Base-by-base conservation (phyloP, 2,329 filamentous ascomycete genomes). In the Bipolaris bicolor region DNA sequence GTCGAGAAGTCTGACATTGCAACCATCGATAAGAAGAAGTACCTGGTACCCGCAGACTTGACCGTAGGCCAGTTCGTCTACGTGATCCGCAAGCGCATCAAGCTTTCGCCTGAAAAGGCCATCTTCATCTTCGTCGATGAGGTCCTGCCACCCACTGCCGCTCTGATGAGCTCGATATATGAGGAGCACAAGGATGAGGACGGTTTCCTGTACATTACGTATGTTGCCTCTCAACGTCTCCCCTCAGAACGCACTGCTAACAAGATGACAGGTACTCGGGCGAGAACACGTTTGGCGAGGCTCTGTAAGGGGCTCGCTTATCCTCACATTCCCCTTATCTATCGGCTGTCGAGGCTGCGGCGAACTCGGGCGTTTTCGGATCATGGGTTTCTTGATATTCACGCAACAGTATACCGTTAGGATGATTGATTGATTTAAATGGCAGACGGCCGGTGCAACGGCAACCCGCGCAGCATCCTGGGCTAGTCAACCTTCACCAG, bases 121-220 rank as follows among this genome's bases (percentile, higher is more conserved):
- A 99, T 99, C 83, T 99, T 99, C 86, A 98, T 99, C 86, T 99
- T 98, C 82, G 95, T 99, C 75, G 94, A 98, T 78, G 95, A 98
- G 82, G 94, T 97, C 49, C 86, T 99, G 55, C 95, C 95, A 49
- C 95, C 95, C 2, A 98, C 95, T 7, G 95, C 95, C 58, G 95
- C 95, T 58, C 87, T 99, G 52, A 99, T 99, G 95, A 97, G 92
- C 84, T 96, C 91, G 79, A 98, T 99, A 82, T 99, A 99, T 79
- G 95, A 99, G 80, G 94, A 98, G 81, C 95, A 99, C 87, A 98
- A 99, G 84, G 86, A 88, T 71, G 86, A 89, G 78, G 86, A 88
- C 73, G 92, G 91, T 49, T 97, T 98, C 84, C 86, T 99, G 60
- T 99, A 99, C 84, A 99, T 99, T 82, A 98, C 94, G 84, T 90